phyloP scores from a whole-genome alignment of 108 stramenopile species.

The Nitzschia putrida region DNA sequence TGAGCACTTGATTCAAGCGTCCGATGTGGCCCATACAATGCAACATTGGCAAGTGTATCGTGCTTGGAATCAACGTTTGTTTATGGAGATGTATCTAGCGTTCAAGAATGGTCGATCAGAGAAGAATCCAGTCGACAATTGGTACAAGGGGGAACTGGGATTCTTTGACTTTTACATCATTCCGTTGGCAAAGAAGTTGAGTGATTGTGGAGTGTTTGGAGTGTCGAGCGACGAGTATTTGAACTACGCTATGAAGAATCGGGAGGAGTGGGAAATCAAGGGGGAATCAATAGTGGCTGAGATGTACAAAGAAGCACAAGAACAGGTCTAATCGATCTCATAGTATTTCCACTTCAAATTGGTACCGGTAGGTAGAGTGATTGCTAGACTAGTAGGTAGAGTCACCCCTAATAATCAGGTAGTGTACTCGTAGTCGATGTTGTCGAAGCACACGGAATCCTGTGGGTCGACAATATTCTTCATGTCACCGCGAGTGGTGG shows the following conservation, averaged over 20 bases:
- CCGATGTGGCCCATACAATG: constrained; percentile 26
- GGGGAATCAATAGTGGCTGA: too few relatives aligned
- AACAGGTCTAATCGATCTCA: too few relatives aligned
- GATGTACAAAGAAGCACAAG: too few relatives aligned
- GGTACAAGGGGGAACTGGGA: constrained; percentile 21
- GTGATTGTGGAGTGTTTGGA: constrained; percentile 22
- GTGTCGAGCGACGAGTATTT: constrained; percentile 18
- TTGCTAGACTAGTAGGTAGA: too few relatives aligned
- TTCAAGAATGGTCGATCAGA: constrained; percentile 8
- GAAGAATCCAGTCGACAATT: constrained; percentile 4
- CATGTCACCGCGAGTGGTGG: too few relatives aligned
- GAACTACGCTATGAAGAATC: constrained; percentile 10
- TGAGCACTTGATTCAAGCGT: constrained; percentile 26
- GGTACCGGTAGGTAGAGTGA: too few relatives aligned
- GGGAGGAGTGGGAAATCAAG: constrained; percentile 12
- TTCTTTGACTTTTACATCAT: constrained; percentile 29
- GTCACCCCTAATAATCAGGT: too few relatives aligned
- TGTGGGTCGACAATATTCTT: too few relatives aligned
- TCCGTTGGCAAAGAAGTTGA: constrained; percentile 22
- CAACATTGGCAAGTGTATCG: constrained; percentile 26
- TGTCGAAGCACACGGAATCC: too few relatives aligned
- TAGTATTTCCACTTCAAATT: too few relatives aligned
- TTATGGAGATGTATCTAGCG: constrained; percentile 15
- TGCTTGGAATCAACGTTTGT: constrained; percentile 18
- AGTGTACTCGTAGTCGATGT: too few relatives aligned